These are phyloP conservation scores for Aschersonia sp. DNA, from an alignment of 2,329 filamentous ascomycete genomes.

Conservation along the genomic window DNA sequence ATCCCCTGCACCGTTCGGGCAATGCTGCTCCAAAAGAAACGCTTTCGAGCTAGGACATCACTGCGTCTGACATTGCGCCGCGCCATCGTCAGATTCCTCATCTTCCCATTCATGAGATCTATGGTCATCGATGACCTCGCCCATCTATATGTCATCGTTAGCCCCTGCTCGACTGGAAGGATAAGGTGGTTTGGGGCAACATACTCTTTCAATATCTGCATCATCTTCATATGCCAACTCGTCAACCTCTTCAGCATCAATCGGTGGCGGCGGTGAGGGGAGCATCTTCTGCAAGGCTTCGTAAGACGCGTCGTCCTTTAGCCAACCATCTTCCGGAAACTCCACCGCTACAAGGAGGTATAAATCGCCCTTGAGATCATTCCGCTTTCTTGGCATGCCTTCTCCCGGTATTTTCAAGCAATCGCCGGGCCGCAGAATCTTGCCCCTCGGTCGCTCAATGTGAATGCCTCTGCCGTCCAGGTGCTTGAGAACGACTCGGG, in stretches of 20 bases:
- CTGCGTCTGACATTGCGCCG: conserved; percentile 60
- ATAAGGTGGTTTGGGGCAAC: conserved; percentile 7
- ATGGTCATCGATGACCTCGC: conserved; percentile 54
- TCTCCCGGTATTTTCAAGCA: conserved; percentile 76
- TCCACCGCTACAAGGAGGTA: conserved; percentile 76
- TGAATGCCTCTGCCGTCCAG: conserved; percentile 85
- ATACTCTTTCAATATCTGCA: conserved; percentile 65
- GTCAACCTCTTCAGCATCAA: conserved; percentile 62
- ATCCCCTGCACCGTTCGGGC: no score
- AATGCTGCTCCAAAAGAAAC: no score
- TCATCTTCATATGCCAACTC: conserved; percentile 80
- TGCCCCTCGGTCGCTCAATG: conserved; percentile 64
- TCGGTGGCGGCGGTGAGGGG: conserved; percentile 45
- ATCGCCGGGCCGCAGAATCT: conserved; percentile 70
- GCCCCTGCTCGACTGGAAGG: background rate
- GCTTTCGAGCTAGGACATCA: conserved; percentile 22
- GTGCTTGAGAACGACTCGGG: conserved; percentile 78
- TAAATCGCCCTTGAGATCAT: conserved; percentile 70
- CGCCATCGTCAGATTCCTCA: conserved; percentile 51
- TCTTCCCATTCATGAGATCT: conserved; percentile 55
- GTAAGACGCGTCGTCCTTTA: conserved; percentile 55
- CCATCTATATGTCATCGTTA: conserved; percentile 38
- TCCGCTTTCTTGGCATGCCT: conserved; percentile 87
- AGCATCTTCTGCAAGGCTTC: conserved; percentile 61
- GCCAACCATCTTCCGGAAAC: conserved; percentile 81